phyloP scores from a whole-genome alignment of 345 rosid genomes.

The Dipteronia sinensis region DNA sequence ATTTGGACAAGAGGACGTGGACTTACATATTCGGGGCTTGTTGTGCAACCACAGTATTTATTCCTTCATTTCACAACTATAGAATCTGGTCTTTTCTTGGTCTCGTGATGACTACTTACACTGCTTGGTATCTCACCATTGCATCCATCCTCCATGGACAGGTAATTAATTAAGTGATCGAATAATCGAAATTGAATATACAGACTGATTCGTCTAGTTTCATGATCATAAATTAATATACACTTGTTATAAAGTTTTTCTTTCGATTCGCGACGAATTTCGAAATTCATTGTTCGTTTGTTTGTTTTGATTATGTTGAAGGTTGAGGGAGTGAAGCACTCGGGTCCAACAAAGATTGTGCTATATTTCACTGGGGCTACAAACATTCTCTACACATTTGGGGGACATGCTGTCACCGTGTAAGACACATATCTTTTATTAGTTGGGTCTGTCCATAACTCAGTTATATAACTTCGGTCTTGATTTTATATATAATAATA shows the following conservation, averaged over 20 bases:
- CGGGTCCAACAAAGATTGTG: slow-evolving; percentile 89
- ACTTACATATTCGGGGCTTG: slow-evolving; percentile 99
- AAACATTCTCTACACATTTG: slow-evolving; percentile 99
- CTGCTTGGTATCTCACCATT: slow-evolving; percentile 96
- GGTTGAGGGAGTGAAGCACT: slow-evolving; percentile 90
- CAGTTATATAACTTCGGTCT: no score
- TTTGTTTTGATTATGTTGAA: slow-evolving; percentile 14
- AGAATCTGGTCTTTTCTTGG: slow-evolving; percentile 99
- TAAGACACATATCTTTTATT: slow-evolving; percentile 38
- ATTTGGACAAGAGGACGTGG: slow-evolving; percentile 99
- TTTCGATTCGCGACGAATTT: not conserved
- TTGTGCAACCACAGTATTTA: slow-evolving; percentile 96
- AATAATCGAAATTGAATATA: not conserved
- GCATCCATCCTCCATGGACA: slow-evolving; percentile 96
- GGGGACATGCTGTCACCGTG: slow-evolving; percentile 99
- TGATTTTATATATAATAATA: no score
- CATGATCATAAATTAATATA: no score
- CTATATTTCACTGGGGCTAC: slow-evolving; percentile 98
- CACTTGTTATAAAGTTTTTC: no score
- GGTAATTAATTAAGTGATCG: slow-evolving; percentile 35
- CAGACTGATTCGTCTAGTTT: not conserved
- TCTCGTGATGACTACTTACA: slow-evolving; percentile 96
- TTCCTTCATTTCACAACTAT: slow-evolving; percentile 98
- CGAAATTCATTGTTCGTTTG: no score
- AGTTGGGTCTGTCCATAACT: no score